phyloP scores from a whole-genome alignment of 495 filamentous ascomycete genomes.

The Barbatosphaeria neglecta region DNA sequence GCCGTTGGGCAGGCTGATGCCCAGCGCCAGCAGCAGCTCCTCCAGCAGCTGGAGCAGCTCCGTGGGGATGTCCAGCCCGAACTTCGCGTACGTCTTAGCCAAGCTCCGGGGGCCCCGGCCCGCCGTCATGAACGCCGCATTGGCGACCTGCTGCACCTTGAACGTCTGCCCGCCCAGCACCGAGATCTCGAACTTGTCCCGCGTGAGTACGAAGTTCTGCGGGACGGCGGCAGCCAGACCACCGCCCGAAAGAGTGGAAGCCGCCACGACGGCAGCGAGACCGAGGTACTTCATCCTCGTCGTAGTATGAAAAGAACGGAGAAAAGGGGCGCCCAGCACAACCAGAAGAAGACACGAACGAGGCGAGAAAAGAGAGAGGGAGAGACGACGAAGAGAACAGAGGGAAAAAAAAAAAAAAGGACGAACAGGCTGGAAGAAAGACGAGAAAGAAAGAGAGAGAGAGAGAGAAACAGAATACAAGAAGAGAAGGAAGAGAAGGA shows the following conservation, averaged over 20 bases:
- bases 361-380: background rate
- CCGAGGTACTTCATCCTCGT: slow-evolving; percentile 12
- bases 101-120: slow-evolving; percentile 29
- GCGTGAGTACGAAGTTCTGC: slow-evolving; percentile 6
- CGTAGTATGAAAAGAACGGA: background rate
- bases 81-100: slow-evolving; percentile 30
- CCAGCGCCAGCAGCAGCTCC: slow-evolving; percentile 19
- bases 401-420: background rate
- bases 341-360: no score
- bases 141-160: slow-evolving; percentile 28
- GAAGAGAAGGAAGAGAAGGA: slow-evolving; percentile 3
- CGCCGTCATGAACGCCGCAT: slow-evolving; percentile 21
- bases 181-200: slow-evolving; percentile 15
- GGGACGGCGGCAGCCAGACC: slow-evolving; percentile 12
- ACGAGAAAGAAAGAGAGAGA: background rate
- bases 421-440: background rate
- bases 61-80: slow-evolving; percentile 17
- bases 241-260: slow-evolving; percentile 13
- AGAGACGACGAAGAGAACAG: background rate
- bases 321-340: slow-evolving; percentile 1
- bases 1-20: slow-evolving; percentile 4
- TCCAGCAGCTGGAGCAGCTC: slow-evolving; percentile 17
- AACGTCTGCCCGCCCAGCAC: slow-evolving; percentile 27
- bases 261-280: slow-evolving; percentile 13
- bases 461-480: slow-evolving; percentile 6